These are phyloP conservation scores for Mortierella antarctica DNA, from an alignment of 192 early-diverging fungal genomes.

Conservation along the genomic window DNA sequence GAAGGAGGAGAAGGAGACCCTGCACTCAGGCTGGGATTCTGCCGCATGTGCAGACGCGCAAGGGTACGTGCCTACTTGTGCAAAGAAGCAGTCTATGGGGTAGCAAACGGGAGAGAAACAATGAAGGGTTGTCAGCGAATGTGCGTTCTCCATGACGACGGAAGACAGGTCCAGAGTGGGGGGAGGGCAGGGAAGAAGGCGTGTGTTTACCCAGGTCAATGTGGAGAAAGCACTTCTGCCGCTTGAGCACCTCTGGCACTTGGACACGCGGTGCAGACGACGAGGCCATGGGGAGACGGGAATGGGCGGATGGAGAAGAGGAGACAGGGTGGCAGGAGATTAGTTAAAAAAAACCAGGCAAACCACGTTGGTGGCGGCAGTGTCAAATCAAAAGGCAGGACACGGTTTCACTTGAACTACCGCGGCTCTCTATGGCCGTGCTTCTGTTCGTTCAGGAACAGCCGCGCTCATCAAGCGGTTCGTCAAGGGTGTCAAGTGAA, in stretches of 20 bases:
- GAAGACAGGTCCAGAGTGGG: neutral
- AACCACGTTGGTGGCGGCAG: no score
- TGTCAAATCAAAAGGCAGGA: no score
- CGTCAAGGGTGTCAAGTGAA: no score
- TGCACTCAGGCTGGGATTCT: neutral
- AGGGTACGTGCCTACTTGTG: constrained; percentile 73
- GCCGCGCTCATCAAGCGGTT: no score
- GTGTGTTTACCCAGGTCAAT: constrained; percentile 57
- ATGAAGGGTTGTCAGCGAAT: neutral
- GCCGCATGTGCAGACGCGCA: neutral
- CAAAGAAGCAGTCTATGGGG: constrained; percentile 76
- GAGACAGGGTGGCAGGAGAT: no score
- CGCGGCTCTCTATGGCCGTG: no score
- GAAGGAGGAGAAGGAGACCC: neutral
- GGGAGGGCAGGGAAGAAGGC: no score
- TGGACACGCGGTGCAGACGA: constrained; percentile 17
- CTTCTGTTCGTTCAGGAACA: no score
- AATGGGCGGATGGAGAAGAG: no score
- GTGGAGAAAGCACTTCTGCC: constrained; percentile 62
- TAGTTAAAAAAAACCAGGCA: no score
- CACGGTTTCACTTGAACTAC: no score
- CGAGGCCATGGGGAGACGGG: constrained; percentile 1
- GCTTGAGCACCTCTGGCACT: constrained; percentile 50
- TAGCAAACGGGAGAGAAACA: neutral
- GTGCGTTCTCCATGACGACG: neutral